These are phyloP conservation scores for Emericellopsis atlantica DNA, from an alignment of 2,329 filamentous ascomycete species.

Conservation along the genomic window DNA sequence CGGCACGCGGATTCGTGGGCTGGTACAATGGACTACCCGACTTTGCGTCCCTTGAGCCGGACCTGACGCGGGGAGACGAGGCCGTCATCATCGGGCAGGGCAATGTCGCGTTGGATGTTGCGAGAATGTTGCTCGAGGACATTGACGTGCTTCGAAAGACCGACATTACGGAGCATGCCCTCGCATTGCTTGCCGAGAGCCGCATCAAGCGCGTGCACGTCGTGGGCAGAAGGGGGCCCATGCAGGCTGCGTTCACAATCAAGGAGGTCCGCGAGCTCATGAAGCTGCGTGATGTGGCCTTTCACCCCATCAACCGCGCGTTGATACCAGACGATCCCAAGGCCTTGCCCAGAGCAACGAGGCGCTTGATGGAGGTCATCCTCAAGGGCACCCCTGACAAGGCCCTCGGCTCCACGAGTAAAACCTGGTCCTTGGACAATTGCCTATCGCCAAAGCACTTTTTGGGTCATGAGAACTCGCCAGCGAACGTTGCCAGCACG, in stretches of 20 bases:
- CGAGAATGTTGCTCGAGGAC: constrained; percentile 70
- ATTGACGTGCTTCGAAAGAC: constrained; percentile 64
- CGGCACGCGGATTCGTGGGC: constrained; percentile 84
- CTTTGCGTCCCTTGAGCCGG: constrained; percentile 57
- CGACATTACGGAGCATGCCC: constrained; percentile 77
- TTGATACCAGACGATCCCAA: constrained; percentile 57
- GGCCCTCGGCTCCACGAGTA: constrained; percentile 19
- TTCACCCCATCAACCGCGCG: constrained; percentile 52
- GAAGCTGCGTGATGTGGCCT: constrained; percentile 58
- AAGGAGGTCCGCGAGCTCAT: constrained; percentile 88
- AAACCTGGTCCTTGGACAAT: constrained; percentile 77
- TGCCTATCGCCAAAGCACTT: constrained; percentile 69
- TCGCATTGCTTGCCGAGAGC: constrained; percentile 61
- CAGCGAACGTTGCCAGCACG: constrained; percentile 46
- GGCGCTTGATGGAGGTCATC: constrained; percentile 69
- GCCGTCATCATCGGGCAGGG: constrained; percentile 88
- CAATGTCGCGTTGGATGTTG: constrained; percentile 91
- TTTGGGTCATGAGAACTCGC: constrained; percentile 29
- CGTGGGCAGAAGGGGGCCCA: constrained; percentile 78
- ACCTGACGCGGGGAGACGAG: constrained; percentile 63
- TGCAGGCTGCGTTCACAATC: constrained; percentile 92
- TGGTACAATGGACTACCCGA: constrained; percentile 98
- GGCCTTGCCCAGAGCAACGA: constrained; percentile 61
- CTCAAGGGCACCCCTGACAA: constrained; percentile 55
- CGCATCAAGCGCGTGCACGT: constrained; percentile 69